Evolutionary conservation across 176 grass and related monocot species (phyloP).

Genomic region (Typha latifolia): DNA sequence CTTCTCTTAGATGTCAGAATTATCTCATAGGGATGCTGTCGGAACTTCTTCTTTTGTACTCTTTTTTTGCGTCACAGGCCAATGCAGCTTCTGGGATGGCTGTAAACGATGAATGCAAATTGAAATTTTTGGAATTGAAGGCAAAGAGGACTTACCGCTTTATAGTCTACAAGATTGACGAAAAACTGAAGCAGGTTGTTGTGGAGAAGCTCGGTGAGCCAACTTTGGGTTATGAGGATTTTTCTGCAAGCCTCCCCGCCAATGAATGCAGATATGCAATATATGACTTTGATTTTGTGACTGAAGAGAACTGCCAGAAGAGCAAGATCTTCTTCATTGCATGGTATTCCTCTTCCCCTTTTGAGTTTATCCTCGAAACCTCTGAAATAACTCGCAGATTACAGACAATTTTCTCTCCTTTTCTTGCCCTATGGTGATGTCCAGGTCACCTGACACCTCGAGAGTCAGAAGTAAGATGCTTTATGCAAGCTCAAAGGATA

Average conservation of each 20-base stretch:
- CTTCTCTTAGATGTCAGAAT: background rate
- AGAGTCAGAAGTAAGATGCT: constrained; percentile 28
- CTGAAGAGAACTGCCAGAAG: constrained; percentile 60
- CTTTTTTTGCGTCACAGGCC: background rate
- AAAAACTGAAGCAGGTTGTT: constrained; percentile 20
- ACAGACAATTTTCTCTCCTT: background rate
- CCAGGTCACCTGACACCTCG: constrained; percentile 29
- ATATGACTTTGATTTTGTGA: constrained; percentile 58
- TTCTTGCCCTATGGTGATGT: background rate
- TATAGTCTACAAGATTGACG: constrained; percentile 24
- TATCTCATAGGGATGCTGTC: background rate
- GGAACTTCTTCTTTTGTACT: background rate
- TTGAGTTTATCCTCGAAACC: background rate
- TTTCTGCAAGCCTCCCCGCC: constrained; percentile 13
- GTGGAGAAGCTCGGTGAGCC: constrained; percentile 25
- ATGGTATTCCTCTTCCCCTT: constrained; percentile 17
- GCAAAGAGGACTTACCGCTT: constrained; percentile 23
- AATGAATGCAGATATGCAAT: constrained; percentile 31
- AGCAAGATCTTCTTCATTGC: constrained; percentile 68
- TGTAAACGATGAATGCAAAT: constrained; percentile 21
- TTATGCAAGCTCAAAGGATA: constrained; percentile 32
- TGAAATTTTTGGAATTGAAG: constrained; percentile 27
- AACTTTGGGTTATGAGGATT: constrained; percentile 21
- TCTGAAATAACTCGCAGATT: background rate
- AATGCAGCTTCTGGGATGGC: constrained; percentile 17